Evolutionary conservation across 2,329 filamentous ascomycete genomes (phyloP).

Genomic region (Phyllosticta ampelicida): DNA sequence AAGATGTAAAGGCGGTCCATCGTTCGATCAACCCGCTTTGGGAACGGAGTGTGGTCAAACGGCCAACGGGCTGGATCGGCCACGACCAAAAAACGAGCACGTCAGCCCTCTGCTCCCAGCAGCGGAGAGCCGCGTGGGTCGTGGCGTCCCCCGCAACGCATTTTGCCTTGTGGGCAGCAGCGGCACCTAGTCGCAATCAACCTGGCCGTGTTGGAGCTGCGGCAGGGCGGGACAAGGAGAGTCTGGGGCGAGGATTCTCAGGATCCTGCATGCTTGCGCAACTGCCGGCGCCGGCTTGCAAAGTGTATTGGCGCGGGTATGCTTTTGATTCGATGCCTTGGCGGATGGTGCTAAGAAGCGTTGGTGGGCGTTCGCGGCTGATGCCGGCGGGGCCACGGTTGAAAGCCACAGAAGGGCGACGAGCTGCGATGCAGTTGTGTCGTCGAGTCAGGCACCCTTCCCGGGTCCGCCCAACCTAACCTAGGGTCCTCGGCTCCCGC

Average conservation of each 20-base stretch:
- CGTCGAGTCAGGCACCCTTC: too few relatives aligned
- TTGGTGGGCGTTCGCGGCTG: background rate
- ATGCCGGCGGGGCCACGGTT: background rate
- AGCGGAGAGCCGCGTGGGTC: background rate
- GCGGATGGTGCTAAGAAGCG: background rate
- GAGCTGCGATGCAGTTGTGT: too few relatives aligned
- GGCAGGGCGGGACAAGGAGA: too few relatives aligned
- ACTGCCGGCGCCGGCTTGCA: background rate
- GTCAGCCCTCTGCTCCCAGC: background rate
- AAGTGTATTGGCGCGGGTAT: background rate
- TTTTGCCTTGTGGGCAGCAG: background rate
- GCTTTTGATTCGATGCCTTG: background rate
- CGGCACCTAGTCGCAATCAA: background rate
- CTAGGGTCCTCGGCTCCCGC: too few relatives aligned
- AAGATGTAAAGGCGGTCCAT: background rate
- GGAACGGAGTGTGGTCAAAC: background rate
- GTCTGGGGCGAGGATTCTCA: background rate
- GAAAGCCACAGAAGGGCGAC: background rate
- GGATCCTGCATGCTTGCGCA: background rate
- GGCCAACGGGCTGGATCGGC: background rate
- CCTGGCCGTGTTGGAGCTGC: background rate
- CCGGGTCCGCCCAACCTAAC: too few relatives aligned
- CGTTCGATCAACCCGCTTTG: background rate
- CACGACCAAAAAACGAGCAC: background rate
- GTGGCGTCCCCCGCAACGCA: background rate